phyloP scores from a whole-genome alignment of 305 asterid genomes.

The Rubia peregrina region DNA sequence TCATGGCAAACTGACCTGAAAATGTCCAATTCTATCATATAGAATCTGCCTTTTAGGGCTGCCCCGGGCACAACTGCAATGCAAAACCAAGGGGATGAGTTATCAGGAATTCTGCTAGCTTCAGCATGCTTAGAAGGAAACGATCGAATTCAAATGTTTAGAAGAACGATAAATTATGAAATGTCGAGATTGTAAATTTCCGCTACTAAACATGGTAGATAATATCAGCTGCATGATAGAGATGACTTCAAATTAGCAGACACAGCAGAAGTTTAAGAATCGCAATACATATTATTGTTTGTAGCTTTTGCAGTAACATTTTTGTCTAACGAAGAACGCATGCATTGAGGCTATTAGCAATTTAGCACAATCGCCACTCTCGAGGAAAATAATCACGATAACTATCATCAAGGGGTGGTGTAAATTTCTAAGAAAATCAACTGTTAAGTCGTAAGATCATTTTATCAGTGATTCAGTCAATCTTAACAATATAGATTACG shows the following conservation, averaged over 20 bases:
- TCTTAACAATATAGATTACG: background rate
- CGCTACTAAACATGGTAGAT: background rate
- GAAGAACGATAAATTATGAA: background rate
- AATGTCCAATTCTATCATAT: conserved; percentile 67
- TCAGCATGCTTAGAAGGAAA: background rate
- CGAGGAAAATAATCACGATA: background rate
- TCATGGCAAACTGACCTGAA: conserved; percentile 45
- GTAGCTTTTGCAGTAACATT: too few relatives aligned
- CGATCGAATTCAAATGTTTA: background rate
- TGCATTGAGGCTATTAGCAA: too few relatives aligned
- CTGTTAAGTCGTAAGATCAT: background rate
- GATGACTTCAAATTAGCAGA: background rate
- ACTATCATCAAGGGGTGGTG: background rate
- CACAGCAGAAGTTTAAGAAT: background rate
- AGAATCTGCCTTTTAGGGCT: conserved; percentile 72
- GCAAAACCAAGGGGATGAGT: background rate
- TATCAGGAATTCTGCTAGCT: background rate
- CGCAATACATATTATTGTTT: background rate
- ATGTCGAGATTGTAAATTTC: background rate
- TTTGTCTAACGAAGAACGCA: too few relatives aligned
- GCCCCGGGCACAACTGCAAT: conserved; percentile 86
- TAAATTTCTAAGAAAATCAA: too few relatives aligned
- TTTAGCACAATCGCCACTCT: background rate
- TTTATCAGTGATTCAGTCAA: background rate
- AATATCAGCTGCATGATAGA: background rate